phyloP scores from a whole-genome alignment of 2,329 filamentous ascomycete genomes.

The Elsinoe perseae region DNA sequence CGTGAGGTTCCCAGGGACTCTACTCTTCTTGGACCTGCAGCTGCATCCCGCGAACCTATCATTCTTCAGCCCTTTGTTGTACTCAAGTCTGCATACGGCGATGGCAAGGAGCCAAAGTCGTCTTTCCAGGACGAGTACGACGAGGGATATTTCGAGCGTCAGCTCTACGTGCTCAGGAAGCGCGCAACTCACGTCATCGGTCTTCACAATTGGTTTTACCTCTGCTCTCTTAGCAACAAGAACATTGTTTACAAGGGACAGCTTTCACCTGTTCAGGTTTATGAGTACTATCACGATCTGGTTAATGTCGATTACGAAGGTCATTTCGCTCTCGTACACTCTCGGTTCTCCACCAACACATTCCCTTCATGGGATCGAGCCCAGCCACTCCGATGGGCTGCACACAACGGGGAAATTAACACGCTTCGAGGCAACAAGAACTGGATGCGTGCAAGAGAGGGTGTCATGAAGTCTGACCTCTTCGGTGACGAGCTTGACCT shows the following conservation, averaged over 20 bases:
- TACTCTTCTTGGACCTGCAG: slow-evolving; percentile 83
- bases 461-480: slow-evolving; percentile 83
- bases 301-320: slow-evolving; percentile 96
- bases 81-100: slow-evolving; percentile 73
- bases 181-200: slow-evolving; percentile 90
- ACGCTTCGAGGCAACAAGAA: slow-evolving; percentile 97
- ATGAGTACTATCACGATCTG: slow-evolving; percentile 95
- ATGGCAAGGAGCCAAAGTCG: slow-evolving; percentile 67
- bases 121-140: slow-evolving; percentile 77
- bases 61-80: slow-evolving; percentile 96
- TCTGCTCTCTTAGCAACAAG: slow-evolving; percentile 93
- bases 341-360: slow-evolving; percentile 95
- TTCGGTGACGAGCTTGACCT: slow-evolving; percentile 87
- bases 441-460: slow-evolving; percentile 97
- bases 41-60: slow-evolving; percentile 85
- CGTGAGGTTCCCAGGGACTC: slow-evolving; percentile 92
- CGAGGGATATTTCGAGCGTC: slow-evolving; percentile 78
- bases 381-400: slow-evolving; percentile 91
- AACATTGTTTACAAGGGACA: slow-evolving; percentile 99
- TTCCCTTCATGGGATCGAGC: slow-evolving; percentile 98
- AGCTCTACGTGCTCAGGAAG: slow-evolving; percentile 91
- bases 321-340: slow-evolving; percentile 94
- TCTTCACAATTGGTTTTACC: slow-evolving; percentile 96
- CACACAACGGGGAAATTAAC: slow-evolving; percentile 98
- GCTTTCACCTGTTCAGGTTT: slow-evolving; percentile 86